Conservation (phyloP, 2,329 filamentous ascomycete genomes). For the Penicillium sp. region DNA sequence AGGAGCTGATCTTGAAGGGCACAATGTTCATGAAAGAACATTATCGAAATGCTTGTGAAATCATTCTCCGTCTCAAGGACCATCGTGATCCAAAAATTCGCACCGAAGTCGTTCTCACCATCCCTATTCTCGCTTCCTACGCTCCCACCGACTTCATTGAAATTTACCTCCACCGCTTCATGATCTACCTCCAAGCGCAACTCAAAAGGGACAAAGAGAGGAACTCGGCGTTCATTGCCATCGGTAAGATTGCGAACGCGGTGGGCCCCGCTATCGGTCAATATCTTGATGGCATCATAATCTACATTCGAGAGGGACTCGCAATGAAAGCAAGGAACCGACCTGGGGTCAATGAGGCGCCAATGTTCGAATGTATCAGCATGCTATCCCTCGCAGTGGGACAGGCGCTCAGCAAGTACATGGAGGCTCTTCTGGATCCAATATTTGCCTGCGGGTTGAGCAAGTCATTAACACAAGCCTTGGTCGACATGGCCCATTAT, state of each 20-base stretch:
- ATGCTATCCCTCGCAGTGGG: constrained; percentile 92
- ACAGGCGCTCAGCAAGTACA: constrained; percentile 96
- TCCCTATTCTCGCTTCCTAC: constrained; percentile 89
- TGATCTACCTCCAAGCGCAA: constrained; percentile 91
- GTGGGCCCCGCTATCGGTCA: constrained; percentile 93
- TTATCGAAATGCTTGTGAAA: constrained; percentile 88
- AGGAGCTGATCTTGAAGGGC: constrained; percentile 87
- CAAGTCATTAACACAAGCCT: constrained; percentile 85
- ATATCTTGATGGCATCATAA: constrained; percentile 89
- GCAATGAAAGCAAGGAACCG: constrained; percentile 70
- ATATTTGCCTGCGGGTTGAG: constrained; percentile 96
- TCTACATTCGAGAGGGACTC: constrained; percentile 88
- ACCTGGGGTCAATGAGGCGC: constrained; percentile 57
- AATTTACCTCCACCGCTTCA: constrained; percentile 87
- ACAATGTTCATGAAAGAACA: constrained; percentile 99
- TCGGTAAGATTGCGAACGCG: constrained; percentile 92
- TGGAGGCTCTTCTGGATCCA: constrained; percentile 89
- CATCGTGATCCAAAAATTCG: constrained; percentile 84
- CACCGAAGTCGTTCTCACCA: constrained; percentile 83
- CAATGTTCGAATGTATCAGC: constrained; percentile 96
- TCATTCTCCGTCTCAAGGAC: constrained; percentile 87
- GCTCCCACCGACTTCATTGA: constrained; percentile 85
- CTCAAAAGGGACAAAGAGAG: constrained; percentile 92
- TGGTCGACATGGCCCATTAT: constrained; percentile 98
- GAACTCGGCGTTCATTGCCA: constrained; percentile 90